Evolutionary conservation across 495 filamentous ascomycete genomes (phyloP).

Genomic region (Trypethelium eluteriae): DNA sequence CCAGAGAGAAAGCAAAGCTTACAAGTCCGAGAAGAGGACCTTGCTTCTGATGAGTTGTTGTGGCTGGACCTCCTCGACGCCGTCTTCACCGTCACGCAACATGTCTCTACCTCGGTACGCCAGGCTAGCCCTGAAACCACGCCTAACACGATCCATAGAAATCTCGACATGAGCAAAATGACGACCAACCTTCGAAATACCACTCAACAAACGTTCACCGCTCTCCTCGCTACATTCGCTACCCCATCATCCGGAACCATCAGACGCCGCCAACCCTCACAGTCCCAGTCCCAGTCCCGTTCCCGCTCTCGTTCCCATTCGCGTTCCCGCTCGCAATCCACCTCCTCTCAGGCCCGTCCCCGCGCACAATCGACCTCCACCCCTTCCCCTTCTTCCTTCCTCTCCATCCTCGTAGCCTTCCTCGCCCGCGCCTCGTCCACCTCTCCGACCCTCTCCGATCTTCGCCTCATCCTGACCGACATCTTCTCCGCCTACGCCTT

Average conservation of each 20-base stretch:
- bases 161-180: constrained; percentile 39
- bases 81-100: constrained; percentile 70
- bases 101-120: constrained; percentile 27
- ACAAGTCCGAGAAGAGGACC: constrained; percentile 44
- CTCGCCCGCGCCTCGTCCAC: constrained; percentile 71
- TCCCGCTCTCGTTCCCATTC: constrained; percentile 26
- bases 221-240: constrained; percentile 54
- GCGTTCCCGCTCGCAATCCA: constrained; percentile 33
- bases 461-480: constrained; percentile 73
- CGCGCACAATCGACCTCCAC: too few species aligned
- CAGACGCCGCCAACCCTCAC: constrained; percentile 30
- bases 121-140: constrained; percentile 14
- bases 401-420: constrained; percentile 84
- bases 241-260: constrained; percentile 14
- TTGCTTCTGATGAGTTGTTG: constrained; percentile 70
- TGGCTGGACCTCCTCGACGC: constrained; percentile 89
- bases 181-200: constrained; percentile 60
- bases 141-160: constrained; percentile 5
- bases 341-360: constrained; percentile 23
- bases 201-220: constrained; percentile 85
- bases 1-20: constrained; percentile 40
- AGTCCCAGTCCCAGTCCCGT: constrained; percentile 18
- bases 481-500: constrained; percentile 95
- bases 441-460: constrained; percentile 78
- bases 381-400: constrained; percentile 49